Evolutionary conservation across 2,329 filamentous ascomycete species (phyloP).

Genomic region (Verticillium alfalfae): DNA sequence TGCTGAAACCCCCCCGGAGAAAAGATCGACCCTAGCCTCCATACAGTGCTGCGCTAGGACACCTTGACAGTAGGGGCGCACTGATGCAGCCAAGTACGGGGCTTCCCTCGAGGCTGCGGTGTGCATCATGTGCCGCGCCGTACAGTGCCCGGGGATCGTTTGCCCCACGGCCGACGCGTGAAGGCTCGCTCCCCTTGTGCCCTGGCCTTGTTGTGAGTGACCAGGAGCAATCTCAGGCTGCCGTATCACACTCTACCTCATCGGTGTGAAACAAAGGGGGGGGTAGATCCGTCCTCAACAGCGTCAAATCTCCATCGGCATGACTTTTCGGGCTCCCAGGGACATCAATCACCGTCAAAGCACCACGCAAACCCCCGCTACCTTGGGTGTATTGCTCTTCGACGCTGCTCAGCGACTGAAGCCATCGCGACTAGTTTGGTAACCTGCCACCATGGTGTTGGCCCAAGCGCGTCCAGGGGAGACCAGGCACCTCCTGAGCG

Average conservation of each 20-base stretch:
- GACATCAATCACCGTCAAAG: not conserved
- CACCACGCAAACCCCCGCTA: not conserved
- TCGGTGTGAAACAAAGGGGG: not conserved
- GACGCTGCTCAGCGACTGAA: not conserved
- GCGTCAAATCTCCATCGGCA: not conserved
- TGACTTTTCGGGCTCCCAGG: not conserved
- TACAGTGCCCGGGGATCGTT: not conserved
- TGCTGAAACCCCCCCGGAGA: constrained; percentile 19
- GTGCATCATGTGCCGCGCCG: not conserved
- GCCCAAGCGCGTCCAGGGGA: constrained; percentile 9
- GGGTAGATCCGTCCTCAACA: not conserved
- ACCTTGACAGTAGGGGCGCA: not conserved
- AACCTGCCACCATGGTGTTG: not conserved
- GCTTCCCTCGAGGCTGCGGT: not conserved
- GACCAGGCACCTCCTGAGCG: constrained; percentile 41
- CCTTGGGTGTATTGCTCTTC: not conserved
- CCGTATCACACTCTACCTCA: not conserved
- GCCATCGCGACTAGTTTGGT: not conserved
- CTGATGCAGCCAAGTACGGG: not conserved
- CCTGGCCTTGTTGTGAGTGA: not conserved
- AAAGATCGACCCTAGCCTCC: constrained; percentile 10
- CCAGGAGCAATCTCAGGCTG: not conserved
- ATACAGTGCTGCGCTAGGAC: not conserved
- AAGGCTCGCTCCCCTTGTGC: not conserved
- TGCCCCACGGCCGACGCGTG: not conserved